Conservation (phyloP, 2,329 filamentous ascomycete genomes). For the Hypomyces perniciosus region DNA sequence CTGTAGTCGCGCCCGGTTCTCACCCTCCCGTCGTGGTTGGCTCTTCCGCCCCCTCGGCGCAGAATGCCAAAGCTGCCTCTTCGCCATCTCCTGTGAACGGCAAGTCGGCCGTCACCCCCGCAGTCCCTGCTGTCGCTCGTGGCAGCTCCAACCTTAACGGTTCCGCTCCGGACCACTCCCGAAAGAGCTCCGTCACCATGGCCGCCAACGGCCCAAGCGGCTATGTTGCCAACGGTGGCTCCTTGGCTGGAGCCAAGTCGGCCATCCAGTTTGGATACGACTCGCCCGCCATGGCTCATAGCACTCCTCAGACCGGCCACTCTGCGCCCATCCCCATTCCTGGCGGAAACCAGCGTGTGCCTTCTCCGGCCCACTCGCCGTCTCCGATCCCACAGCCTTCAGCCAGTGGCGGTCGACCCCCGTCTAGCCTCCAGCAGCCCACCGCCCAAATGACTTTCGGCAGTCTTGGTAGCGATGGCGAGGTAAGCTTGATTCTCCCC, state of each 20-base stretch:
- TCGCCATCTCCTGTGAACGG: slow-evolving; percentile 80
- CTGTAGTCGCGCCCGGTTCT: slow-evolving; percentile 55
- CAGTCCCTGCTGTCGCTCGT: slow-evolving; percentile 61
- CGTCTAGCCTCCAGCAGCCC: slow-evolving; percentile 65
- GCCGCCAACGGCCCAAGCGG: slow-evolving; percentile 72
- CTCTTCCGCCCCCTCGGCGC: slow-evolving; percentile 42
- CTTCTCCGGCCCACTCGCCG: slow-evolving; percentile 81
- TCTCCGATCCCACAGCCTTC: slow-evolving; percentile 88
- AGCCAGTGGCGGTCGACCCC: slow-evolving; percentile 78
- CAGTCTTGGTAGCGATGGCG: slow-evolving; percentile 72
- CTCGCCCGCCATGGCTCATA: slow-evolving; percentile 61
- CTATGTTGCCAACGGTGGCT: slow-evolving; percentile 70
- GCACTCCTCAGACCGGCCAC: slow-evolving; percentile 53
- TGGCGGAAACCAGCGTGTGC: slow-evolving; percentile 60
- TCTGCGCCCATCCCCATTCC: slow-evolving; percentile 59
- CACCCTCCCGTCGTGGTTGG: slow-evolving; percentile 49
- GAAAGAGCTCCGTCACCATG: slow-evolving; percentile 89
- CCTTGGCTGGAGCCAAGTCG: slow-evolving; percentile 50
- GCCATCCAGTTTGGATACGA: slow-evolving; percentile 80
- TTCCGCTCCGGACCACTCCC: slow-evolving; percentile 62
- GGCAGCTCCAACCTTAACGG: slow-evolving; percentile 64
- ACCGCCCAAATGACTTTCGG: slow-evolving; percentile 71
- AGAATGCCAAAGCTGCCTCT: slow-evolving; percentile 54
- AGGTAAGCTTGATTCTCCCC: slow-evolving; percentile 51
- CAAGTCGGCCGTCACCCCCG: slow-evolving; percentile 64